Evolutionary conservation across 192 early-diverging fungal genomes (phyloP), one percentile per base, ranked within the genome.

Genomic region (Entophlyctis luteolus): DNA sequence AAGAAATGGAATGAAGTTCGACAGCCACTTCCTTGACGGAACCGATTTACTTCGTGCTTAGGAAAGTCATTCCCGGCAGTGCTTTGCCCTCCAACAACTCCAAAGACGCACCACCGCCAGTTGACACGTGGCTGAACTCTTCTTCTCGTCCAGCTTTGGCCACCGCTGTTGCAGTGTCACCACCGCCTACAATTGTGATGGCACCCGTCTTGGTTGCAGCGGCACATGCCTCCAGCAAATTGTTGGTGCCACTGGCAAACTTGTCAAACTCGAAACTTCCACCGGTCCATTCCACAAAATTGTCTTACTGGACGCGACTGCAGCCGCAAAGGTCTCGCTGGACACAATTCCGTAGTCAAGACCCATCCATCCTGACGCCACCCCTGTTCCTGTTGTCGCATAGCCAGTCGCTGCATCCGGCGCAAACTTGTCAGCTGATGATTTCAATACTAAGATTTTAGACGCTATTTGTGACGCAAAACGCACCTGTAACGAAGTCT

Each of bases 201-300:
- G 93, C 92, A 72, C 92, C 72, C 4, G 87, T 82, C 35, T 89
- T 79, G 65, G 91, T 92, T 25, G 91, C 93, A 54, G 83, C 78
- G 52, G 90, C 87, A 36, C 93, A 88, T 29, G 93, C 94, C 60
- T 96, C 89, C 73, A 98, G 79, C 32, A 87, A 82, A 28, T 78
- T 60, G 77, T 87, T 90, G 62, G 96, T 96, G 50, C 96, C 94
- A 2, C 62, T 69, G 23, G 89, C 88, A 74, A 98, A 98, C 72
- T 88, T 91, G n/a, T 84, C 91, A 75, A 91, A 96, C 84, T 98
- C 96, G 78, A 98, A 98, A 35, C 96, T 94, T 72, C 96, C 96
- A 91, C 87, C 47, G 94, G 95, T 34, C 95, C 95, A 80, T 98
- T 98, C 96, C 96, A 98, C 59, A 98, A 84, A 49, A 98, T 92